phyloP scores from a whole-genome alignment of 2,329 filamentous ascomycete species.

The Cladosporium sp. region DNA sequence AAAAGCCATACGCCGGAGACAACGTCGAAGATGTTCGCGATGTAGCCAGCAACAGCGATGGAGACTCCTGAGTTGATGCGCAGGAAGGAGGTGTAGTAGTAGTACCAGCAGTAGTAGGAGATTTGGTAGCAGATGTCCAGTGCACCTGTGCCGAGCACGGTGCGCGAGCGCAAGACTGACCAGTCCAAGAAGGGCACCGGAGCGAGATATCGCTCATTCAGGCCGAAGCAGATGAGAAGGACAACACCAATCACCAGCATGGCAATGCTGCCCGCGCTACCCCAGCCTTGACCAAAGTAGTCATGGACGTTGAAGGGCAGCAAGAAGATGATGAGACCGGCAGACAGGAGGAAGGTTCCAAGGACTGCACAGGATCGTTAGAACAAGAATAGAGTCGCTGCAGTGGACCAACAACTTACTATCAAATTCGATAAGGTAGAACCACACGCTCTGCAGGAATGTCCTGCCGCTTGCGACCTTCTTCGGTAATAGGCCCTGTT shows the following conservation, averaged over 20 bases:
- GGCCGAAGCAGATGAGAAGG: conserved; percentile 41
- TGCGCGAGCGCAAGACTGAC: conserved; percentile 47
- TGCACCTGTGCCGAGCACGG: conserved; percentile 46
- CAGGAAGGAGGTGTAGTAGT: conserved; percentile 43
- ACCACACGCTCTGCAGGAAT: conserved; percentile 19
- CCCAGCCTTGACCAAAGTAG: conserved; percentile 33
- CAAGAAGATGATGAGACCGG: conserved; percentile 62
- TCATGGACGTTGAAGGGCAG: conserved; percentile 59
- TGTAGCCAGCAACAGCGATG: conserved; percentile 34
- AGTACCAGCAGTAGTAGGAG: conserved; percentile 40
- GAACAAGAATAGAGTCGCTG: not conserved
- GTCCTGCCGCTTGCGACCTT: conserved; percentile 21
- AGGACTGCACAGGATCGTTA: conserved; percentile 14
- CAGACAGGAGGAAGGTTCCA: conserved; percentile 26
- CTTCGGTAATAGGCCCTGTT: conserved; percentile 25
- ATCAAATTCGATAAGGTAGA: conserved; percentile 31
- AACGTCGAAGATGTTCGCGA: conserved; percentile 37
- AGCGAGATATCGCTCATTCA: conserved; percentile 57
- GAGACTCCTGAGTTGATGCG: conserved; percentile 45
- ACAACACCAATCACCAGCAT: conserved; percentile 31
- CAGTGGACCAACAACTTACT: conserved; percentile 14
- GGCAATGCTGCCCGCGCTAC: conserved; percentile 37
- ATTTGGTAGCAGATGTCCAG: conserved; percentile 42
- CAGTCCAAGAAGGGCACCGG: conserved; percentile 55
- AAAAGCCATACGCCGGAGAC: conserved; percentile 27